Evolutionary conservation across 129 eudicot genomes (phyloP).

Genomic region (Glebionis coronaria): DNA sequence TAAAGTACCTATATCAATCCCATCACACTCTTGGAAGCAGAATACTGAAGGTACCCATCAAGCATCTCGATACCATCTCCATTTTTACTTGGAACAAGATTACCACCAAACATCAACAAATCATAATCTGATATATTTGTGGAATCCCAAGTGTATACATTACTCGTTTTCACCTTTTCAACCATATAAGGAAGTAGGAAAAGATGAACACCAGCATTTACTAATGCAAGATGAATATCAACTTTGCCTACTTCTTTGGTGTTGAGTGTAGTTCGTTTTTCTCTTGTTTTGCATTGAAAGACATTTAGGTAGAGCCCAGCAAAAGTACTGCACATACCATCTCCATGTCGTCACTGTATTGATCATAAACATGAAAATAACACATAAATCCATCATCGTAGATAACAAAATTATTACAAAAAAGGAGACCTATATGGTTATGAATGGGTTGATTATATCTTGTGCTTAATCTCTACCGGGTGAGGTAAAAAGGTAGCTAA

Average conservation of each 20-base stretch:
- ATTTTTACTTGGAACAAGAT: constrained; percentile 61
- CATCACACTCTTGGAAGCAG: constrained; percentile 89
- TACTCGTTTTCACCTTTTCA: constrained; percentile 82
- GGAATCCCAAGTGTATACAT: constrained; percentile 72
- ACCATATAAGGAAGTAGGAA: constrained; percentile 95
- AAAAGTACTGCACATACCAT: constrained; percentile 87
- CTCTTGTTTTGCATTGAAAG: constrained; percentile 91
- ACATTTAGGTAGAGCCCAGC: constrained; percentile 98
- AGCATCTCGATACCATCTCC: constrained; percentile 97
- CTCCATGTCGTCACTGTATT: constrained; percentile 80
- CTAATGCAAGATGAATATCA: too few relatives aligned
- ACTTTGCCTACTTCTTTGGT: constrained; percentile 96
- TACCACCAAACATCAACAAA: constrained; percentile 92
- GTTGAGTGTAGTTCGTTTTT: constrained; percentile 82
- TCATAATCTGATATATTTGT: constrained; percentile 95
- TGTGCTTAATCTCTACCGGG: too few relatives aligned
- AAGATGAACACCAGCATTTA: constrained; percentile 67
- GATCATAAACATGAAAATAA: constrained; percentile 71
- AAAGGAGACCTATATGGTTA: not conserved
- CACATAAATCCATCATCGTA: not conserved
- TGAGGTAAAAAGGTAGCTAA: too few relatives aligned
- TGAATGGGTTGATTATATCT: too few relatives aligned
- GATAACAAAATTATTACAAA: not conserved
- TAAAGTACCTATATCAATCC: too few relatives aligned
- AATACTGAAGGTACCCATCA: constrained; percentile 92